Conservation (phyloP, 1,139 yeast species). For the Saccharomyces pastorianus region DNA sequence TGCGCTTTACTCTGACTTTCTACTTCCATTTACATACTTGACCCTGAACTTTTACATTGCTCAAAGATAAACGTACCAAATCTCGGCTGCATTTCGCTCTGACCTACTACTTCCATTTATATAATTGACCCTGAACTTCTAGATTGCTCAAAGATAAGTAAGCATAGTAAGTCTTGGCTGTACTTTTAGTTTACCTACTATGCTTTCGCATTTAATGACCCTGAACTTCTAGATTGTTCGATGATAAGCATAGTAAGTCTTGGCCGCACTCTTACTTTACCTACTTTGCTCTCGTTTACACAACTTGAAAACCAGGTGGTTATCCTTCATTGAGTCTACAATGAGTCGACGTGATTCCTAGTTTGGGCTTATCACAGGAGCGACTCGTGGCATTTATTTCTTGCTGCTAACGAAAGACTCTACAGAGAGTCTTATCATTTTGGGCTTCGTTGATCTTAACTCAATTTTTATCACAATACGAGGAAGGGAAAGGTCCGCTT, state of each 20-base stretch:
- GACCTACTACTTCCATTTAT: background rate
- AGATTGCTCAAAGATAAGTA: background rate
- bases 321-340: background rate
- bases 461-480: background rate
- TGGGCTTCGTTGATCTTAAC: background rate
- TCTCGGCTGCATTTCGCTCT: background rate
- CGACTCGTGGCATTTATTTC: background rate
- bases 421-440: background rate
- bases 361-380: background rate
- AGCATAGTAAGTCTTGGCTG: background rate
- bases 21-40: background rate
- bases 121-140: background rate
- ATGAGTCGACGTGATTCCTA: background rate
- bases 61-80: background rate
- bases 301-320: background rate
- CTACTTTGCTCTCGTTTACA: background rate
- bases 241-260: background rate
- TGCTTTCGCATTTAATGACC: background rate
- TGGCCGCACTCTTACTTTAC: background rate
- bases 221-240: background rate
- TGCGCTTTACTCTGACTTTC: background rate
- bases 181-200: background rate
- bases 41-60: background rate
- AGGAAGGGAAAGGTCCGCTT: background rate
- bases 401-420: background rate